Evolutionary conservation across 345 rosid species (phyloP).

Genomic region (Salix exigua): DNA sequence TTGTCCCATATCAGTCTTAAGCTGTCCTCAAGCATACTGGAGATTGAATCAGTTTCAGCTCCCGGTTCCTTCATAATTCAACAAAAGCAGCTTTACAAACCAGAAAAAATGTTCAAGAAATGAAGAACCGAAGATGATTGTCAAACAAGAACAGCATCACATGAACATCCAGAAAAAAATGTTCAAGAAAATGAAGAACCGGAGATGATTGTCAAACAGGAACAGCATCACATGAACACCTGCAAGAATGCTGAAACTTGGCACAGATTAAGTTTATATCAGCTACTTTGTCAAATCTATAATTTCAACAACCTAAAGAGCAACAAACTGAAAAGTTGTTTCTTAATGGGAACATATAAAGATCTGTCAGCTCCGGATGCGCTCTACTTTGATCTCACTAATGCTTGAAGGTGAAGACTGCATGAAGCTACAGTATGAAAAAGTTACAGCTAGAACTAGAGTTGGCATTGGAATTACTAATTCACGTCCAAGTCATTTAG

Average conservation of each 20-base stretch:
- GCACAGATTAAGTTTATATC: no score
- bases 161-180: background rate
- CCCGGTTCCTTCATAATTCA: constrained; percentile 28
- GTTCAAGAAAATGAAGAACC: background rate
- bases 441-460: no score
- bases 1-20: constrained; percentile 44
- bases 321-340: background rate
- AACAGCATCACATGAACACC: background rate
- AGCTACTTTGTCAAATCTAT: background rate
- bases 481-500: no score
- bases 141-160: background rate
- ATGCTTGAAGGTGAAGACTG: no score
- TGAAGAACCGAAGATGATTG: background rate
- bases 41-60: constrained; percentile 13
- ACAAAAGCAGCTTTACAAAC: background rate
- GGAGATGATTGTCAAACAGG: background rate
- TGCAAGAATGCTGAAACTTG: background rate
- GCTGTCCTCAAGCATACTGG: constrained; percentile 34
- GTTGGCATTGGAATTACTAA: no score
- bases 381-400: no score
- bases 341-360: no score
- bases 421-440: no score
- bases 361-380: no score
- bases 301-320: background rate
- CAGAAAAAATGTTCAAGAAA: background rate